These are phyloP conservation scores for Brassica juncea DNA, from an alignment of 345 rosid genomes.

Conservation along the genomic window DNA sequence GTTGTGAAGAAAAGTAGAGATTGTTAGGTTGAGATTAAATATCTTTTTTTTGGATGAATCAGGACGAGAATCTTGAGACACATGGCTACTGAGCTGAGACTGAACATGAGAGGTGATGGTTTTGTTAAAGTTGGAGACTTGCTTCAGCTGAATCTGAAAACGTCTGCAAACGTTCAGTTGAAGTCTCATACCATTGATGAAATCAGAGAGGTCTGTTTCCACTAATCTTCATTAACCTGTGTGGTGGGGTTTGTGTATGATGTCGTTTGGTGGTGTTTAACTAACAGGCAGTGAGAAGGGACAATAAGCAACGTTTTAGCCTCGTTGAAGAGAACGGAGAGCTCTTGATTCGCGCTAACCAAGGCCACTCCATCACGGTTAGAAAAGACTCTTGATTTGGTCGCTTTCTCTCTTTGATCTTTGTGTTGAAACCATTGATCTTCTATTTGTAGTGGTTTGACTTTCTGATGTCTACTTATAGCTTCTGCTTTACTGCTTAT, in stretches of 20 bases:
- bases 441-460: neutral
- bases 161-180: conserved; percentile 66
- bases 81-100: conserved; percentile 67
- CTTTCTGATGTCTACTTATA: neutral
- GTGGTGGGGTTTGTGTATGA: neutral
- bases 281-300: conserved; percentile 75
- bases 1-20: neutral
- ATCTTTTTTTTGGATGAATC: neutral
- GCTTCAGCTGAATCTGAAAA: conserved; percentile 66
- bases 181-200: conserved; percentile 75
- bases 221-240: neutral
- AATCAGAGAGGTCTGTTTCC: conserved; percentile 53
- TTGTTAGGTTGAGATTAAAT: neutral
- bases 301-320: conserved; percentile 83
- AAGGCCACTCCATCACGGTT: conserved; percentile 85
- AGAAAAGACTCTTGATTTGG: neutral
- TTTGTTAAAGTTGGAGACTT: conserved; percentile 77
- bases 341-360: conserved; percentile 87
- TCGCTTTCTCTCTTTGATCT: neutral
- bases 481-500: neutral
- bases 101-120: conserved; percentile 81
- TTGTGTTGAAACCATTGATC: neutral
- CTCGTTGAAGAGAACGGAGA: conserved; percentile 79
- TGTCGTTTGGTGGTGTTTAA: conserved; percentile 3
- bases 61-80: conserved; percentile 86